Conservation (phyloP, 2,329 filamentous ascomycete genomes). For the Arachnomyces sp. region DNA sequence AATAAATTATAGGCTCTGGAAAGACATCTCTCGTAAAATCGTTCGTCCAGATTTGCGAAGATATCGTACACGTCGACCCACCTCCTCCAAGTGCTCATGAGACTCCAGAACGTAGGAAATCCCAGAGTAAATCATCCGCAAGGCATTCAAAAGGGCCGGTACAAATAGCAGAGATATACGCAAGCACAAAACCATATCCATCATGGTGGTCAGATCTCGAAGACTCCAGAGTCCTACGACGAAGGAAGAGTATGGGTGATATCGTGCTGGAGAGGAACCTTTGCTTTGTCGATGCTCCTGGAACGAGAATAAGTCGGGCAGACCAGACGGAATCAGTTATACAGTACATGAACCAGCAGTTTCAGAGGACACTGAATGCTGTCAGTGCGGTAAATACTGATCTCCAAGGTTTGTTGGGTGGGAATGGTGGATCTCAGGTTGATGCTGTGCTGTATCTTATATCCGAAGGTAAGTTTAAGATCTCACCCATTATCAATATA, state of each 20-base stretch:
- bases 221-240: slow-evolving; percentile 50
- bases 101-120: slow-evolving; percentile 9
- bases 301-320: slow-evolving; percentile 43
- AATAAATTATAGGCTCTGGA: slow-evolving; percentile 54
- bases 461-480: slow-evolving; percentile 51
- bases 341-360: slow-evolving; percentile 63
- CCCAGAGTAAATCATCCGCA: slow-evolving; percentile 14
- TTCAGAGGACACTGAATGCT: slow-evolving; percentile 56
- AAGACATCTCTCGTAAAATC: slow-evolving; percentile 86
- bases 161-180: slow-evolving; percentile 59
- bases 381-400: slow-evolving; percentile 61
- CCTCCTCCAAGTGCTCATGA: slow-evolving; percentile 21
- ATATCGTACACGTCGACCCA: slow-evolving; percentile 88
- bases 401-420: slow-evolving; percentile 66
- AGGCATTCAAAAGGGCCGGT: slow-evolving; percentile 5
- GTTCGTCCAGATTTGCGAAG: slow-evolving; percentile 75
- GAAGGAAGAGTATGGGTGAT: slow-evolving; percentile 65
- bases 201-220: slow-evolving; percentile 81
- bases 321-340: slow-evolving; percentile 53
- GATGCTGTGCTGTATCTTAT: slow-evolving; percentile 81
- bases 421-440: slow-evolving; percentile 72
- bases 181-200: slow-evolving; percentile 76
- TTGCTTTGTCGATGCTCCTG: slow-evolving; percentile 81
- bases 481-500: slow-evolving; percentile 9
- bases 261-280: slow-evolving; percentile 81